Conservation (phyloP, 192 early-diverging fungal genomes). For the Phycomyces blakesleeanus region DNA sequence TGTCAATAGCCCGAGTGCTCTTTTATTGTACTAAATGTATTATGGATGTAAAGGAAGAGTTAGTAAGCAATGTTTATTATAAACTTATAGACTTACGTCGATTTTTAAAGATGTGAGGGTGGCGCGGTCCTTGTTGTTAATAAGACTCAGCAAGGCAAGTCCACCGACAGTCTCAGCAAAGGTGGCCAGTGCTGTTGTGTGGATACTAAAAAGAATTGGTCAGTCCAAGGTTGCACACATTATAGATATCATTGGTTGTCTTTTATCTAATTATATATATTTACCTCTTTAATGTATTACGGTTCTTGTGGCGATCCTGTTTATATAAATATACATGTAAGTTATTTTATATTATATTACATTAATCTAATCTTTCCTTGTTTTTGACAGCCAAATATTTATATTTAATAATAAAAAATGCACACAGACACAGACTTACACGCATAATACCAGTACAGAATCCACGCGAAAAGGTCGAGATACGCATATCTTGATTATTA, state of each 20-base stretch:
- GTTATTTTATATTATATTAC: too few relatives aligned
- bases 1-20: slow-evolving; percentile 38
- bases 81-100: slow-evolving; percentile 35
- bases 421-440: slow-evolving; percentile 27
- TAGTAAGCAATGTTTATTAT: too few relatives aligned
- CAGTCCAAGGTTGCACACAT: not conserved
- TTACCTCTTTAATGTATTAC: slow-evolving; percentile 46
- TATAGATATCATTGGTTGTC: too few relatives aligned
- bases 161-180: slow-evolving; percentile 55
- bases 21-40: slow-evolving; percentile 34
- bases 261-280: slow-evolving; percentile 1
- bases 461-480: slow-evolving; percentile 47
- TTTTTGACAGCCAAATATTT: not conserved
- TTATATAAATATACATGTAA: slow-evolving; percentile 1
- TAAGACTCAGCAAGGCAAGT: slow-evolving; percentile 40
- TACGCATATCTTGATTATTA: slow-evolving; percentile 18
- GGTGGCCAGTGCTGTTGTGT: slow-evolving; percentile 46
- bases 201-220: slow-evolving; percentile 29
- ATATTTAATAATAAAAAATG: not conserved
- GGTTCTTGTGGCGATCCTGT: slow-evolving; percentile 45
- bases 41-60: not conserved
- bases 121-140: slow-evolving; percentile 38
- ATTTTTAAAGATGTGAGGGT: slow-evolving; percentile 44
- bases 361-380: too few relatives aligned
- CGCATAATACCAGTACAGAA: slow-evolving; percentile 52